Evolutionary conservation across 202 grass and related monocot genomes (phyloP), one percentile per base, ranked within the genome.

Genomic region (Carex sylvatica): DNA sequence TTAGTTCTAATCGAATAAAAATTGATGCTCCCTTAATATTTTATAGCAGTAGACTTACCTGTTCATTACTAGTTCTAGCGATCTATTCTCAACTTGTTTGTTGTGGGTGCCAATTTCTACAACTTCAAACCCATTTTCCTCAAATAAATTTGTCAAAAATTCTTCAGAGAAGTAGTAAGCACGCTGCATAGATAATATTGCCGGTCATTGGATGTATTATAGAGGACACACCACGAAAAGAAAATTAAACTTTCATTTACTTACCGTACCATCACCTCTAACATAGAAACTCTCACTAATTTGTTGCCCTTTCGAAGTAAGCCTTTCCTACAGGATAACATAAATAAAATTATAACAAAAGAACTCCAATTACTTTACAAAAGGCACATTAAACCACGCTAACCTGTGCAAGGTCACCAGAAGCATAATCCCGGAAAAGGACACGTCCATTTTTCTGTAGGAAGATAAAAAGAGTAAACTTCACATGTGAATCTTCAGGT

Each of bases 201-300:
- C 28, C 83, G 40, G 74, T 33, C 14, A n/a, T 49, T 18, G 11
- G 9, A 71, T 33, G 61, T 63, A 79, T 15, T 49, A 24, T 61
- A 65, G 13, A 49, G 46, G 18, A 14, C 13, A 42, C 20, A 30
- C 14, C 70, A 85, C 24, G 82, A 68, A 61, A 69, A 73, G 6
- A 74, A 75, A 73, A 54, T 83, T 75, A 38, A 0, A 84, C 3
- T 61, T 62, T 42, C 36, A 20, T 73, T 22, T 35, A 81, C 91
- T 93, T 87, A 98, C 95, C 66, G 92, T 98, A 65, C 95, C 95
- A 93, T 98, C 92, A 89, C 95, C 95, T 93, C 92, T 93, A 33
- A 95, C 95, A 82, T 91, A 98, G 79, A 98, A 98, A 64, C 95
- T 98, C 77, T 95, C 92, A 86, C 92, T 95, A 82, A 98, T 91